A percentile compares a stretch with the other conserved stretches of the same genome.
These are phyloP conservation scores for Juglanconis oblonga DNA, from an alignment of 2,329 filamentous ascomycete genomes.

Conservation along the genomic window DNA sequence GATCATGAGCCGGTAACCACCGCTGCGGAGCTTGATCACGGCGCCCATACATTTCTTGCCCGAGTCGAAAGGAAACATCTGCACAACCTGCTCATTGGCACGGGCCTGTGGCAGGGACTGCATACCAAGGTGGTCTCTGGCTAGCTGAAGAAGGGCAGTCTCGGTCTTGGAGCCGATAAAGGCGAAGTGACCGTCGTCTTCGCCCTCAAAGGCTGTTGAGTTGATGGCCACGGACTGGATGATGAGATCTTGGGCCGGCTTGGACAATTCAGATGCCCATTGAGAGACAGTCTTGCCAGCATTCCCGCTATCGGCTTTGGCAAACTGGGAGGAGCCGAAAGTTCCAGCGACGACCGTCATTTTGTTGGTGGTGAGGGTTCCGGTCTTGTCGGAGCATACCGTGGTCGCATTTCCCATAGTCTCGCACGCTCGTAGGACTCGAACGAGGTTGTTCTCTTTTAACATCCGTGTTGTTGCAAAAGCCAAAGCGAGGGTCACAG, in stretches of 20 bases:
- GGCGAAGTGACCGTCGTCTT: slow-evolving; percentile 39
- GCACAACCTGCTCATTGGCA: slow-evolving; percentile 42
- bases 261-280: slow-evolving; percentile 29
- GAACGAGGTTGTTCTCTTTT: slow-evolving; percentile 69
- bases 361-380: slow-evolving; percentile 70
- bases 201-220: slow-evolving; percentile 55
- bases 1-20: slow-evolving; percentile 44
- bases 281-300: slow-evolving; percentile 20
- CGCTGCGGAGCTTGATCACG: slow-evolving; percentile 45
- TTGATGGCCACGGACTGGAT: slow-evolving; percentile 51
- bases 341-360: slow-evolving; percentile 76
- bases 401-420: slow-evolving; percentile 63
- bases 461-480: slow-evolving; percentile 67
- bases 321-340: slow-evolving; percentile 40
- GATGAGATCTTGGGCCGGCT: slow-evolving; percentile 31
- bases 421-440: slow-evolving; percentile 64
- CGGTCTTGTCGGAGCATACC: slow-evolving; percentile 73
- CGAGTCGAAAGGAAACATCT: slow-evolving; percentile 55
- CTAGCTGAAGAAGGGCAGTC: slow-evolving; percentile 50
- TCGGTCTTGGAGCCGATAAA: slow-evolving; percentile 58
- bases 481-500: slow-evolving; percentile 64
- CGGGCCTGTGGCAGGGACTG: slow-evolving; percentile 43
- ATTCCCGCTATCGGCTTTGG: slow-evolving; percentile 3
- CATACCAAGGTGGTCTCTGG: slow-evolving; percentile 49
- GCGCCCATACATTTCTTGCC: slow-evolving; percentile 55